These are phyloP conservation scores for Parsonsia alboflavescens DNA, from an alignment of 257 asterid species.

Conservation along the genomic window DNA sequence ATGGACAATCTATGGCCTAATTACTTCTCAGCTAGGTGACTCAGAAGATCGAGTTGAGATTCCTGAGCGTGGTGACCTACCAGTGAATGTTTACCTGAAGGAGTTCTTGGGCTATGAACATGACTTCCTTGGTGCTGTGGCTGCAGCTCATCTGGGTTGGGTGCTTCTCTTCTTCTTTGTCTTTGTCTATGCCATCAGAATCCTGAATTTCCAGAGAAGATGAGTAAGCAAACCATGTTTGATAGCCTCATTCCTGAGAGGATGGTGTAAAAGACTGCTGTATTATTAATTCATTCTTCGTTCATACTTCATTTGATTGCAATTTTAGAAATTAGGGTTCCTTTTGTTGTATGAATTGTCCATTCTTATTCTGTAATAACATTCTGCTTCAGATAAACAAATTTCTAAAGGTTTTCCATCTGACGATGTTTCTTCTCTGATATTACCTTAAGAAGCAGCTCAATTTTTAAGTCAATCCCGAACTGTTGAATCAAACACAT, in stretches of 20 bases:
- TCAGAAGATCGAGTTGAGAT: conserved; percentile 28
- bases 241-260: neutral
- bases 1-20: conserved; percentile 26
- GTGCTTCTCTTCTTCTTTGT: conserved; percentile 55
- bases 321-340: neutral
- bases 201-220: conserved; percentile 68
- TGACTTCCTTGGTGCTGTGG: conserved; percentile 71
- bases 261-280: neutral
- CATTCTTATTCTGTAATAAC: neutral
- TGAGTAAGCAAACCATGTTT: conserved; percentile 7
- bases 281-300: neutral
- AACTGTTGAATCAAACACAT: neutral
- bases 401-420: neutral
- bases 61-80: conserved; percentile 47
- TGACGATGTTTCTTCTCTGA: neutral
- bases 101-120: conserved; percentile 44
- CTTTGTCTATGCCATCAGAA: conserved; percentile 60
- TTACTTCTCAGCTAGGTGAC: conserved; percentile 23
- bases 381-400: neutral
- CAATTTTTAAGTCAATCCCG: neutral
- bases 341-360: neutral
- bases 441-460: neutral
- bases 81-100: conserved; percentile 49
- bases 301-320: neutral
- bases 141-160: conserved; percentile 70